Evolutionary conservation across 2,329 filamentous ascomycete genomes (phyloP).

Genomic region (Colletotrichum noveboracense): DNA sequence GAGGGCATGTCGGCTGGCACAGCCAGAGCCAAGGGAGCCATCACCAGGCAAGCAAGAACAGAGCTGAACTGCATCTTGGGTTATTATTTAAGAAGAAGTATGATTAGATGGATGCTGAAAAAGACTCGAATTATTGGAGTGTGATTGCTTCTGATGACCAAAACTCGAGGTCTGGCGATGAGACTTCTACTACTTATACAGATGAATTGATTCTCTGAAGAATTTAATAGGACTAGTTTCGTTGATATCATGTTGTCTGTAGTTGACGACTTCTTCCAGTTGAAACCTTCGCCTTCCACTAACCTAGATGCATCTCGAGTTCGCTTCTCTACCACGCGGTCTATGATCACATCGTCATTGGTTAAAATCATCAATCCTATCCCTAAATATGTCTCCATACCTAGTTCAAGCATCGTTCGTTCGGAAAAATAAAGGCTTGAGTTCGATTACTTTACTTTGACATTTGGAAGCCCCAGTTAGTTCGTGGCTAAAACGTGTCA

Average conservation of each 20-base stretch:
- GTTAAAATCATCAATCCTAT: neutral
- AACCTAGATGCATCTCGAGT: neutral
- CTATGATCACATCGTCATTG: neutral
- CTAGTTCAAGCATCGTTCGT: accelerated
- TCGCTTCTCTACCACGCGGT: neutral
- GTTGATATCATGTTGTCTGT: accelerated
- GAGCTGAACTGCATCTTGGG: neutral
- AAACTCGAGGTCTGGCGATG: accelerated
- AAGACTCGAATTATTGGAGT: neutral
- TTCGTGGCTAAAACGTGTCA: neutral
- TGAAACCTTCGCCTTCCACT: neutral
- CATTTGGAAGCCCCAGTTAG: neutral
- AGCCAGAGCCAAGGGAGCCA: neutral
- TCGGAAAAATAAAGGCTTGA: neutral
- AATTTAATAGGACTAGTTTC: accelerated
- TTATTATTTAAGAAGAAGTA: neutral
- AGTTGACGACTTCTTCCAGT: neutral
- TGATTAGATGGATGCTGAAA: neutral
- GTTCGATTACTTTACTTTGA: neutral
- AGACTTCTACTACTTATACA: neutral
- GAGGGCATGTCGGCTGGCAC: neutral
- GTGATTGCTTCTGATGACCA: neutral
- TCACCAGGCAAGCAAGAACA: neutral
- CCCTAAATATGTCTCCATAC: accelerated
- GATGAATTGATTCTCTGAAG: accelerated